Evolutionary conservation across 1,139 yeast genomes (phyloP), one percentile per base, ranked within the genome.

Genomic region (Candida freyschussii): DNA sequence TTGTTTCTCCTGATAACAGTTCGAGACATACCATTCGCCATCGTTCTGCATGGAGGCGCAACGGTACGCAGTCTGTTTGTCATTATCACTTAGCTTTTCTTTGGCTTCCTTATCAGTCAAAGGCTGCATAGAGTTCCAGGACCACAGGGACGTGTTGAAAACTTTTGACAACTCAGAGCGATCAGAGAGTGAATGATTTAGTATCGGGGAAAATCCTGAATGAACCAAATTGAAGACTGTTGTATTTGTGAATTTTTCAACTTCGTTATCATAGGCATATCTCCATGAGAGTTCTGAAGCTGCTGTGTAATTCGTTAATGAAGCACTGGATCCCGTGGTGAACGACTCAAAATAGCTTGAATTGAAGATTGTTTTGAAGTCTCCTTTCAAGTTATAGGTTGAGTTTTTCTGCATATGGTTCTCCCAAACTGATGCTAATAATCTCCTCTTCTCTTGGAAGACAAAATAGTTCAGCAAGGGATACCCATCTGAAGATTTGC

Each of bases 121-220:
- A 5, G 89, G 91, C 46, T 79, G 74, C 6, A 65, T 63, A 1
- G 65, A 59, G 2, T 67, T 69, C 94, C 94, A 84, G 5, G 85
- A 69, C 95, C 95, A 86, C 21, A 75, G 57, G 0, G 72, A 60
- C 11, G 53, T 36, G 17, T 60, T 55, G 12, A 69, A 42, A 15
- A 60, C 41, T 0, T 41, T 21, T 0, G 59, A 39, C 1, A 69
- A 46, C 5, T 53, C 50, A 2, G 34, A 17, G 1, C 56, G 40
- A 7, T 53, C 47, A 2, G 44, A 37, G n/a, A 66, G 46, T 1
- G 61, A 36, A 7, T 69, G 57, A 40, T 67, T 70, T 15, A 84
- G 53, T 1, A 84, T 63, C 0, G 91, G 83, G 0, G 79, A 63
- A 34, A 60, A 67, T 0, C 94, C 94, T 48, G 80, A 69, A 15